Evolutionary conservation across 1,284 basidiomycete genomes (phyloP).

Genomic region (Malassezia psittaci): DNA sequence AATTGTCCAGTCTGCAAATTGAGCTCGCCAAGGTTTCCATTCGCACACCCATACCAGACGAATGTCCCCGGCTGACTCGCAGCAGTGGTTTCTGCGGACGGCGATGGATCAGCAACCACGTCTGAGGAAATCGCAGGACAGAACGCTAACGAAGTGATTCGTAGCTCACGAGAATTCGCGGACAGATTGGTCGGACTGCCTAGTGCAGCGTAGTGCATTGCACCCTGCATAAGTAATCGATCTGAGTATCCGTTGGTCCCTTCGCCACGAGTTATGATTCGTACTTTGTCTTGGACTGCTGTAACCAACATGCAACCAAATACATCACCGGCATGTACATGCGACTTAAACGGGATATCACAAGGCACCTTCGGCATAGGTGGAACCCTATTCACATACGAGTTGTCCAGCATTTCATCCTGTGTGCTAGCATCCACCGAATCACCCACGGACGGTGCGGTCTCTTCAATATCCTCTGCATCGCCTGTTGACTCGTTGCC

Average conservation of each 20-base stretch:
- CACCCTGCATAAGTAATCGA: conserved; percentile 2
- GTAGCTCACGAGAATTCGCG: conserved; percentile 11
- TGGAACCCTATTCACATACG: conserved; percentile 12
- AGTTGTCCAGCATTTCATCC: conserved; percentile 9
- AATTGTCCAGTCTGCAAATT: conserved; percentile 27
- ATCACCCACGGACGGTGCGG: neutral
- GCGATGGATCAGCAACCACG: neutral
- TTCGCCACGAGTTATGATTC: neutral
- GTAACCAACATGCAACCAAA: conserved; percentile 3
- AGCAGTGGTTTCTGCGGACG: neutral
- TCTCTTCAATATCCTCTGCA: neutral
- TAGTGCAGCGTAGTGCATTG: conserved; percentile 9
- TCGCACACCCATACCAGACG: conserved; percentile 40
- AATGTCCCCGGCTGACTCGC: conserved; percentile 22
- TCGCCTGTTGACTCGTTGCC: neutral
- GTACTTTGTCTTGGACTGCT: conserved; percentile 8
- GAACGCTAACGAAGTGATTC: conserved; percentile 3
- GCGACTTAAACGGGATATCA: neutral
- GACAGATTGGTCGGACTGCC: conserved; percentile 2
- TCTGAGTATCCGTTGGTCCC: neutral
- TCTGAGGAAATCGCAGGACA: conserved; percentile 4
- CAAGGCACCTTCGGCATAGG: conserved; percentile 8
- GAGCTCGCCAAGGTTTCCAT: conserved; percentile 38
- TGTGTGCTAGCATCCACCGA: neutral
- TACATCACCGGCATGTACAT: neutral